Percentiles rank a stretch among this genome's conserved stretches.
These are phyloP conservation scores for Alopecurus myosuroides DNA, from an alignment of 176 grass and related monocot genomes.

Conservation along the genomic window DNA sequence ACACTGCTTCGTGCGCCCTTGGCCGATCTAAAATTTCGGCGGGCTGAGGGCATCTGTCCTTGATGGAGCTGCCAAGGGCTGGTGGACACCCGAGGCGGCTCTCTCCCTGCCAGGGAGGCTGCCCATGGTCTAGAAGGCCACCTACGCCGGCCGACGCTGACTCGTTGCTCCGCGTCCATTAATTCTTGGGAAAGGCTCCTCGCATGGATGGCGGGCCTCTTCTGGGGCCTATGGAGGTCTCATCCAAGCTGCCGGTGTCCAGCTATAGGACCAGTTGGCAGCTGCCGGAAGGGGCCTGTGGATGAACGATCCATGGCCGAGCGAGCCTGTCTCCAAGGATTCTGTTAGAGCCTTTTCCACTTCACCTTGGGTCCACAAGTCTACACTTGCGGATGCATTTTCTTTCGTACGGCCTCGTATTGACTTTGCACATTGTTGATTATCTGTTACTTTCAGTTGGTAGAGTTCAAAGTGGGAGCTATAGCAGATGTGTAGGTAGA, in stretches of 20 bases:
- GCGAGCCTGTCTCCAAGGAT: conserved; percentile 31
- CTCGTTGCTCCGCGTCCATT: conserved; percentile 27
- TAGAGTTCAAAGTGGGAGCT: not conserved
- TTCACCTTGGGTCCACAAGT: conserved; percentile 40
- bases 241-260: conserved; percentile 26
- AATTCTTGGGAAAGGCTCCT: conserved; percentile 31
- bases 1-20: conserved; percentile 50
- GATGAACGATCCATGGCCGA: conserved; percentile 26
- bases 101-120: conserved; percentile 8
- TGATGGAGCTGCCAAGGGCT: conserved; percentile 55
- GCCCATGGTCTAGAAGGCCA: conserved; percentile 50
- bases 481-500: not conserved
- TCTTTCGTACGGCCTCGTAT: conserved; percentile 38
- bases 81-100: conserved; percentile 29
- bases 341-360: conserved; percentile 59
- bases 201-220: conserved; percentile 34
- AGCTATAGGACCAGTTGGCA: conserved; percentile 29
- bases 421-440: conserved; percentile 27
- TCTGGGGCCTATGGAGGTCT: conserved; percentile 40
- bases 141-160: conserved; percentile 28
- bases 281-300: conserved; percentile 42
- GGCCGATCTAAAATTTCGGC: conserved; percentile 26
- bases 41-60: conserved; percentile 44
- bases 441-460: conserved; percentile 30
- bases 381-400: not conserved